A percentile compares a stretch with the other conserved stretches of the same genome.
phyloP scores from a whole-genome alignment of 768 basidiomycete genomes.

The Tulasnella sp. region DNA sequence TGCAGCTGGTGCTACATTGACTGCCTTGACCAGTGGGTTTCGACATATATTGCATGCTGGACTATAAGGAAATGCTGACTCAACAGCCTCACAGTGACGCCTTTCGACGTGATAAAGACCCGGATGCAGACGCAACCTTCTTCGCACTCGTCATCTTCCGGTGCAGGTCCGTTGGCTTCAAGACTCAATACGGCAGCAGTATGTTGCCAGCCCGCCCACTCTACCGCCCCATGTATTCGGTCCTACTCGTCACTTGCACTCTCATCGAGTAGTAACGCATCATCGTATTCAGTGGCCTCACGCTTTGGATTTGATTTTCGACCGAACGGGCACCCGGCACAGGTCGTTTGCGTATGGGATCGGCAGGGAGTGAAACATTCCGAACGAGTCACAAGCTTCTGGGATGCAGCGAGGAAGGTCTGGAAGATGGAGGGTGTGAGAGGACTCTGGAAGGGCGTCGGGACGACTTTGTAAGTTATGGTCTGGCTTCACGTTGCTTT shows the following conservation, averaged over 20 bases:
- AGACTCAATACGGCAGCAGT: conserved; percentile 17
- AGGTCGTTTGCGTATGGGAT: conserved; percentile 73
- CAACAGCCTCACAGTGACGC: conserved; percentile 65
- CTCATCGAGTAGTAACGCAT: conserved; percentile 25
- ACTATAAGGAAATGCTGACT: not conserved
- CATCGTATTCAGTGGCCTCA: conserved; percentile 19
- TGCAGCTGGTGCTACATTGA: conserved; percentile 66
- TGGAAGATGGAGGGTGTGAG: conserved; percentile 67
- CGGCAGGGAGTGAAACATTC: conserved; percentile 48
- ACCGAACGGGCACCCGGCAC: not conserved
- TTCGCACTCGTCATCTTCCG: not conserved
- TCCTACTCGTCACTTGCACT: conserved; percentile 5
- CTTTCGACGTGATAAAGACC: conserved; percentile 97
- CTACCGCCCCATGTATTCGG: conserved; percentile 6
- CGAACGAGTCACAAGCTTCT: conserved; percentile 73
- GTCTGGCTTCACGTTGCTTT: not conserved
- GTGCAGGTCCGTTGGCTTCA: conserved; percentile 16
- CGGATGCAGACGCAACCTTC: conserved; percentile 84
- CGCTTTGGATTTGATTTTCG: conserved; percentile 5
- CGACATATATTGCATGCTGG: not conserved
- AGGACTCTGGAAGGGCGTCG: conserved; percentile 92
- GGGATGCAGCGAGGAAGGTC: conserved; percentile 72
- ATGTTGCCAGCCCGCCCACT: conserved; percentile 8
- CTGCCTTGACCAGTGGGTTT: conserved; percentile 66
- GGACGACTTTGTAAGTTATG: conserved; percentile 68